Evolutionary conservation across 306 rosid genomes (phyloP), one percentile per base, ranked within the genome.

Genomic region (Fragaria nilgerrensis): DNA sequence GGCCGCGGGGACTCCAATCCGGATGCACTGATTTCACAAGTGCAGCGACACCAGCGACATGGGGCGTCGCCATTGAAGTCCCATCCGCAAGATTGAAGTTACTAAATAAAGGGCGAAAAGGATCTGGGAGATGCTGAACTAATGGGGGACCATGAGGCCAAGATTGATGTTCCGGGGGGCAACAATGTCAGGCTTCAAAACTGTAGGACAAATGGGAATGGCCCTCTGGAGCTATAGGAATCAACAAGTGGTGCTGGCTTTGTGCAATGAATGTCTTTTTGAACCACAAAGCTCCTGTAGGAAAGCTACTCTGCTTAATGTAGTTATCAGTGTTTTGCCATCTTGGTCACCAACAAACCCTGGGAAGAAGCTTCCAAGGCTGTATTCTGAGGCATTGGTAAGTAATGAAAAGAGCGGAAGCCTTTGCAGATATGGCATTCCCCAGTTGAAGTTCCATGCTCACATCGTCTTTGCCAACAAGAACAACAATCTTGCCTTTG

Each of bases 11-110:
- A 78, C 79, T 80, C 75, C 75, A 74, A 32, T 56, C 55, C 2
- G 36, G 63, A 43, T 80, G 83, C 20, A 68, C 74, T 2, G 68
- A 36, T 36, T 73, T 66, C 53, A 44, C 45, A 13, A 80, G 70
- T 9, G 83, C 75, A 34, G 75, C 79, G 9, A 56, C 71, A 20
- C 75, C 83, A 16, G 75, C 75, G 3, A 80, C 79, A 45, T 74
- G 83, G n/a, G 79, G 70, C 1, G 79, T n/a, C 0, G 75, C 34
- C 78, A 53, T 74, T 41, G 79, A 74, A n/a, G 79, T 74, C 4
- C 83, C 75, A 0, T 44, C 6, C 0, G 0, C 52, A 9, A 74
- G 23, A 41, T 80, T 44, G 61, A 80, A 74, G 9, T 68, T n/a
- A 44, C 41, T 74, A 32, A 4, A 19, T 61, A 65, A 52, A 6